phyloP scores from a whole-genome alignment of 2,329 filamentous ascomycete species.

The Stagonosporopsis vannaccii region DNA sequence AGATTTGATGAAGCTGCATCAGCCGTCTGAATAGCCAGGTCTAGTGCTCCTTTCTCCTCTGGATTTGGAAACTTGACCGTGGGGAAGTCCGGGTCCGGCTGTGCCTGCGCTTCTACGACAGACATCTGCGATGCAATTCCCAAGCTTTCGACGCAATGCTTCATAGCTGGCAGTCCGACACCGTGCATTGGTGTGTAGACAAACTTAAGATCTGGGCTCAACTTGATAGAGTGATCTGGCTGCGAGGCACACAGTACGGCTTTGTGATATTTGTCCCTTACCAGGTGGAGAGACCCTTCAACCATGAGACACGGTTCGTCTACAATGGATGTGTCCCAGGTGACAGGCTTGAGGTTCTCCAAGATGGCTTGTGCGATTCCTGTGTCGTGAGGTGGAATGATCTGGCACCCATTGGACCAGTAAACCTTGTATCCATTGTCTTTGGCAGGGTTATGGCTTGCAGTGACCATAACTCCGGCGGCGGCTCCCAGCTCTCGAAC shows the following conservation, averaged over 20 bases:
- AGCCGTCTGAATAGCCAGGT: slow-evolving; percentile 65
- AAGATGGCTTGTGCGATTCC: slow-evolving; percentile 66
- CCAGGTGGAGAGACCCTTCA: slow-evolving; percentile 51
- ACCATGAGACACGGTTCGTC: slow-evolving; percentile 51
- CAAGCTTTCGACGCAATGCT: slow-evolving; percentile 48
- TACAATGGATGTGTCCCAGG: slow-evolving; percentile 56
- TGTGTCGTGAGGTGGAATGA: slow-evolving; percentile 67
- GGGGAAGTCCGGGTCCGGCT: slow-evolving; percentile 69
- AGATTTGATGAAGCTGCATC: slow-evolving; percentile 57
- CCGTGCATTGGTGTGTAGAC: slow-evolving; percentile 67
- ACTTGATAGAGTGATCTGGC: slow-evolving; percentile 33
- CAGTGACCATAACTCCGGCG: slow-evolving; percentile 71
- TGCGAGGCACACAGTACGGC: slow-evolving; percentile 52
- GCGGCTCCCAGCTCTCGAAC: slow-evolving; percentile 61
- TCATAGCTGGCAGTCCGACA: slow-evolving; percentile 60
- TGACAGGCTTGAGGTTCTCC: slow-evolving; percentile 61
- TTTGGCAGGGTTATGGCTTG: slow-evolving; percentile 69
- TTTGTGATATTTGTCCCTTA: slow-evolving; percentile 54
- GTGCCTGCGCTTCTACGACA: slow-evolving; percentile 59
- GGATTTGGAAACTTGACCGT: slow-evolving; percentile 72
- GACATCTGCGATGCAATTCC: slow-evolving; percentile 55
- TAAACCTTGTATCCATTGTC: slow-evolving; percentile 76
- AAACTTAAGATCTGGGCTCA: slow-evolving; percentile 50
- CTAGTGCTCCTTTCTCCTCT: slow-evolving; percentile 68
- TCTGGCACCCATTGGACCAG: slow-evolving; percentile 70